Evolutionary conservation across 176 grass and related monocot species (phyloP), one percentile per base, ranked within the genome.

Genomic region (Hsuehochloa calcarea): DNA sequence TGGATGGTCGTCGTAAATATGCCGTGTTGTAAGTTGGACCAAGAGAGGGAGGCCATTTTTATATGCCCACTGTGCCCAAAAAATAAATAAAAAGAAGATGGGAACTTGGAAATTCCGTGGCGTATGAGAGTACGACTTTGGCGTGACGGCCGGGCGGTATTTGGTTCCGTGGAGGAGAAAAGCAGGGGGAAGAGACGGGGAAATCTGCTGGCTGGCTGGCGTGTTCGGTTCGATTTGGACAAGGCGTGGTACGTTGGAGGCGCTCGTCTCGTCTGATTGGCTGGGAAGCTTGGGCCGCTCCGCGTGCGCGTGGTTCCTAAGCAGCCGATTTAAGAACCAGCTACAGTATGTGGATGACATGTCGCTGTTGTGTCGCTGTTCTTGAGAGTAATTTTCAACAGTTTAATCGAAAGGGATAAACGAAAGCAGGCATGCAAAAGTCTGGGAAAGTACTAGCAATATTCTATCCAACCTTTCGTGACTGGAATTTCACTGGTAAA

Each of bases 71-170:
- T 5, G 3, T 5, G 19, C 31, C 5, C 0, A 20, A 70, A 41
- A 43, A 14, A 37, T 27, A 8, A 37, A n/a, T 29, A 22, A 4
- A 61, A 15, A 25, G 6, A 5, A 8, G 37, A 29, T 29, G 59
- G 37, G 39, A 37, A 6, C 23, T 19, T 86, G 75, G 84, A 29
- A 80, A 65, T 80, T 73, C 31, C n/a, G 85, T 86, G 77, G 76
- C 67, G 84, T 46, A 37, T 23, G 20, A 2, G 20, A 20, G 27
- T 40, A 59, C 41, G 62, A 82, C 34, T 43, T 43, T 64, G 23
- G 77, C 83, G 78, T 87, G 38, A 70, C 25, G 14, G 63, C 23
- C 4, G 23, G 68, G 17, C 14, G 31, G 22, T 2, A 38, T 11
- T 11, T 60, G 62, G 44, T 65, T 51, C 16, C n/a, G 50, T 16